phyloP scores from a whole-genome alignment of 2,329 filamentous ascomycete genomes.

The Ophiostoma sp. region DNA sequence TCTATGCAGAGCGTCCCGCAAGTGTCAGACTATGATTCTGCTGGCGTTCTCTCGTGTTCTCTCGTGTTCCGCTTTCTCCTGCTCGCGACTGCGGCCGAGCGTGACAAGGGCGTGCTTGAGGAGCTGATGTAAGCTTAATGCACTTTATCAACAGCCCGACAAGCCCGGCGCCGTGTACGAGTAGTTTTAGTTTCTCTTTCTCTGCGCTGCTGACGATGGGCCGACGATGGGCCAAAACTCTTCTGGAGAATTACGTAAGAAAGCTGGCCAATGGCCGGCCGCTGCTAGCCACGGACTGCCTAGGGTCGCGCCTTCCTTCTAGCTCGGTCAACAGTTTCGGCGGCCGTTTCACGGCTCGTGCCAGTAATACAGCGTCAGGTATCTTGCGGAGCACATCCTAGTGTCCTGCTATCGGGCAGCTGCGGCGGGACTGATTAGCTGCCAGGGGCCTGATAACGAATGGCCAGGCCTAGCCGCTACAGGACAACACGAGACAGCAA shows the following conservation, averaged over 20 bases:
- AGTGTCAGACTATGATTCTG: background rate
- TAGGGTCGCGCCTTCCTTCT: slow-evolving; percentile 18
- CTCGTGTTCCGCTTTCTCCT: background rate
- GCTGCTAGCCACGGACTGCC: background rate
- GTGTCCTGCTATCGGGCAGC: too few species aligned
- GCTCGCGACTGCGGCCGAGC: too few species aligned
- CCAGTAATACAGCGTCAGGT: background rate
- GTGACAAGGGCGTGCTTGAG: background rate
- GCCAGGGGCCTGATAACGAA: too few species aligned
- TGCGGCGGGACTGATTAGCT: too few species aligned
- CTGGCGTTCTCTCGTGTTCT: background rate
- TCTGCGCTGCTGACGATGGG: too few species aligned
- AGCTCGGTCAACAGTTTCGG: slow-evolving; percentile 23
- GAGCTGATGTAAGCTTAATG: too few species aligned
- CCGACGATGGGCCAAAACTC: too few species aligned
- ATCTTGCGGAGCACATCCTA: background rate
- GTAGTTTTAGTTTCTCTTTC: too few species aligned
- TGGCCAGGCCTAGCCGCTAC: too few species aligned
- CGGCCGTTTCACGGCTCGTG: slow-evolving; percentile 18
- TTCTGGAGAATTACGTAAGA: too few species aligned
- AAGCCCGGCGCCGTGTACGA: too few species aligned
- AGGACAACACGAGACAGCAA: background rate
- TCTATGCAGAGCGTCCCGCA: background rate
- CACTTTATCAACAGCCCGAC: too few species aligned
- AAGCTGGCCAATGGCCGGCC: slow-evolving; percentile 13